phyloP scores from a whole-genome alignment of 2,329 filamentous ascomycete species.

The Alternaria angustiovoidea region DNA sequence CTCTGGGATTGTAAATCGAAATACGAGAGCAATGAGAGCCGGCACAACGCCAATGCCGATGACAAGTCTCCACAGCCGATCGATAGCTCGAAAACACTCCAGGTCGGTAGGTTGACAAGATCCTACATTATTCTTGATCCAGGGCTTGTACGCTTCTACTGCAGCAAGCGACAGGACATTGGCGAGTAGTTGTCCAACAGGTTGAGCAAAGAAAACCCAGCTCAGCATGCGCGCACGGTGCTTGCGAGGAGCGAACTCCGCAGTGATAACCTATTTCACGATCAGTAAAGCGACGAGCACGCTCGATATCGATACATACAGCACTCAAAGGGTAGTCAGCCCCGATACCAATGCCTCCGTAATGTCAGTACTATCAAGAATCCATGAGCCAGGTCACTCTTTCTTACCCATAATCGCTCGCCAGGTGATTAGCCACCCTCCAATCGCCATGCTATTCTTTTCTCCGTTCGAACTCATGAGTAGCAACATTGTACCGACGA shows the following conservation, averaged over 20 bases:
- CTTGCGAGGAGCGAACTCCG: conserved; percentile 51
- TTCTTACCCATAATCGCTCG: conserved; percentile 49
- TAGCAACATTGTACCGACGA: conserved; percentile 51
- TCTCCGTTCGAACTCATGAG: conserved; percentile 50
- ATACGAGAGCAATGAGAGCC: conserved; percentile 38
- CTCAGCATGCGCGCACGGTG: conserved; percentile 53
- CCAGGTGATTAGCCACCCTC: conserved; percentile 53
- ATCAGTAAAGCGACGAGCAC: conserved; percentile 1
- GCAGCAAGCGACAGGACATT: conserved; percentile 42
- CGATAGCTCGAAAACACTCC: conserved; percentile 44
- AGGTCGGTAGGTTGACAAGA: conserved; percentile 29
- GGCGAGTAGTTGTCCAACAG: conserved; percentile 49
- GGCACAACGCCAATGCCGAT: conserved; percentile 53
- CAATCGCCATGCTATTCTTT: conserved; percentile 48
- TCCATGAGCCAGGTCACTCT: neutral
- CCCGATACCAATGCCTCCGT: conserved; percentile 45
- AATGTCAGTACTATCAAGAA: conserved; percentile 1
- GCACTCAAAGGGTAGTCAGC: conserved; percentile 51
- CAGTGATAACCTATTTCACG: conserved; percentile 39
- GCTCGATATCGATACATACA: conserved; percentile 11
- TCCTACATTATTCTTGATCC: conserved; percentile 27
- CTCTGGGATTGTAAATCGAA: conserved; percentile 54
- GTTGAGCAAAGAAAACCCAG: conserved; percentile 54
- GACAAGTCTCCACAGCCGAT: conserved; percentile 52
- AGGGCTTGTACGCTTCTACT: conserved; percentile 36